Evolutionary conservation across 2,329 filamentous ascomycete species (phyloP).

Genomic region (Claviceps quebecensis): DNA sequence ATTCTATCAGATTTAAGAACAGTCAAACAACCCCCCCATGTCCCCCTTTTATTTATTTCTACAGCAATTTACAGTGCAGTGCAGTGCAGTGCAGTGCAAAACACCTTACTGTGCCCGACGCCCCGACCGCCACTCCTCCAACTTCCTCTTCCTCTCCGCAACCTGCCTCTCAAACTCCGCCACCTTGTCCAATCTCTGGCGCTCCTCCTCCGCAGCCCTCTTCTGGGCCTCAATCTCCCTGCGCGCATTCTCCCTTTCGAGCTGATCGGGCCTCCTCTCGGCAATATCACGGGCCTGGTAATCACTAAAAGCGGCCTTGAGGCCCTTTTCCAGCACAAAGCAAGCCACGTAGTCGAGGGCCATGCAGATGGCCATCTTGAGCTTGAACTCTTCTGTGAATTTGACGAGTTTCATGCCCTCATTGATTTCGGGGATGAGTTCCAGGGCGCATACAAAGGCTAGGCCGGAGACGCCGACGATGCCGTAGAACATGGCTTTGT

Average conservation of each 20-base stretch:
- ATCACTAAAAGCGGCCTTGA: constrained; percentile 82
- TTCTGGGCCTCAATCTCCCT: constrained; percentile 42
- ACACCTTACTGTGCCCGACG: constrained; percentile 9
- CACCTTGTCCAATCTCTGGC: constrained; percentile 38
- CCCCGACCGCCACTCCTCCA: constrained; percentile 32
- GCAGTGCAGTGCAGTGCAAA: not conserved
- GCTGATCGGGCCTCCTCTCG: constrained; percentile 69
- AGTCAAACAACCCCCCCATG: too few relatives aligned
- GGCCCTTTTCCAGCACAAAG: constrained; percentile 70
- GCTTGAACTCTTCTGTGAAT: constrained; percentile 79
- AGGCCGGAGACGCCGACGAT: constrained; percentile 80
- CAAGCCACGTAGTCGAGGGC: constrained; percentile 74
- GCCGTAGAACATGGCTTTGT: constrained; percentile 96
- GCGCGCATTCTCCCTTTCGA: constrained; percentile 58
- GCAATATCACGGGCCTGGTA: constrained; percentile 92
- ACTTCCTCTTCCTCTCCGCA: constrained; percentile 32
- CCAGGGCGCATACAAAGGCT: constrained; percentile 86
- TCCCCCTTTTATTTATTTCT: not conserved
- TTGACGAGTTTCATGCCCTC: constrained; percentile 83
- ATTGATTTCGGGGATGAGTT: constrained; percentile 92
- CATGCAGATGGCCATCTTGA: constrained; percentile 74
- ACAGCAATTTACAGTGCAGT: not conserved
- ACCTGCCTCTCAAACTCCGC: constrained; percentile 46
- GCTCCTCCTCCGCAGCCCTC: constrained; percentile 37
- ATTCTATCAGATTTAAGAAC: not conserved